phyloP scores from a whole-genome alignment of 1,284 basidiomycete species.

The Sporisorium reilianum region DNA sequence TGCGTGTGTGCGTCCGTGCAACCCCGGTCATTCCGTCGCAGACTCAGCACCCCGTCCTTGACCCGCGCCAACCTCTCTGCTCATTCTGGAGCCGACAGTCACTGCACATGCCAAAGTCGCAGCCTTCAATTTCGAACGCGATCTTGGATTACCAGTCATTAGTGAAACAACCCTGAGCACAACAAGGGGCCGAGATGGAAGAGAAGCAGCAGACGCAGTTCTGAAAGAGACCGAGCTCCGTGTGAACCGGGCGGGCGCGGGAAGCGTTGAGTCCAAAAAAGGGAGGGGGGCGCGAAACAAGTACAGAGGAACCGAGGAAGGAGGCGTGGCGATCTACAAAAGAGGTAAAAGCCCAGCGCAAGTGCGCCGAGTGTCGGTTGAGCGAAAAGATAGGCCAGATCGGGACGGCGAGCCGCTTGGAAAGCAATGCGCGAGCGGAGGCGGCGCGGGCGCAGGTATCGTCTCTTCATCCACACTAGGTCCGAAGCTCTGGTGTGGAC shows the following conservation, averaged over 20 bases:
- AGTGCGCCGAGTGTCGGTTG: constrained; percentile 19
- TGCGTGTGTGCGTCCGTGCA: too few species aligned
- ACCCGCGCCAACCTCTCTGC: too few species aligned
- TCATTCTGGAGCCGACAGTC: too few species aligned
- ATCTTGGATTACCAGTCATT: constrained; percentile 4
- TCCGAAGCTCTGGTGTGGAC: not conserved
- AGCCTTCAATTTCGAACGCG: too few species aligned
- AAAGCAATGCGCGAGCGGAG: not conserved
- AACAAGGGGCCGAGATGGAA: not conserved
- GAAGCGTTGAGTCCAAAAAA: constrained; percentile 7
- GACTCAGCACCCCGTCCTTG: too few species aligned
- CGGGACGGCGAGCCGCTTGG: too few species aligned
- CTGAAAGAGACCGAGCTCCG: not conserved
- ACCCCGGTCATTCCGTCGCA: too few species aligned
- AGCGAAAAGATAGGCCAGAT: constrained; percentile 14
- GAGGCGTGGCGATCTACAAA: constrained; percentile 8
- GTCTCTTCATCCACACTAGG: constrained; percentile 16
- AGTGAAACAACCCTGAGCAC: constrained; percentile 4
- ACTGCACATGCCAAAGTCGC: too few species aligned
- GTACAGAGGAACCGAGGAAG: not conserved
- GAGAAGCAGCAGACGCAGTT: not conserved
- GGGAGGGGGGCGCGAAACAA: not conserved
- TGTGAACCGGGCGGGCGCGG: not conserved
- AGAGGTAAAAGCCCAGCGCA: not conserved
- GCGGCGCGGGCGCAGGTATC: constrained; percentile 38